Percentiles rank a stretch among this genome's conserved stretches.
These are phyloP conservation scores for Periconia sp. DNA, from an alignment of 2,329 filamentous ascomycete genomes.

Conservation along the genomic window DNA sequence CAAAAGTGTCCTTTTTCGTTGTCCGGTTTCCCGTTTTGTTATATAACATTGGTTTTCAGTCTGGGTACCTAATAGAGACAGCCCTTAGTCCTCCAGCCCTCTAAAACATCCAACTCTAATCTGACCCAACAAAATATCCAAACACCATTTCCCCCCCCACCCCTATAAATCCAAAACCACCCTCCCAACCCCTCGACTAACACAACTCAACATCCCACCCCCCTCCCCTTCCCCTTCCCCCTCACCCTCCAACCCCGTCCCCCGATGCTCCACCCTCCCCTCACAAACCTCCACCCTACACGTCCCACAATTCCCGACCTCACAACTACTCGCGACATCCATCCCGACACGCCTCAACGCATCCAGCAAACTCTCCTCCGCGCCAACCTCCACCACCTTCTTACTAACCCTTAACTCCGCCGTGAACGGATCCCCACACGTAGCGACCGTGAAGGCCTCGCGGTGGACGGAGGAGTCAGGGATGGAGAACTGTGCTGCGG, in stretches of 20 bases:
- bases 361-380: conserved; percentile 46
- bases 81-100: too few species aligned
- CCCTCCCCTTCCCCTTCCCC: conserved; percentile 16
- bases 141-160: neutral
- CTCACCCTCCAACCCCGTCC: conserved; percentile 42
- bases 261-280: conserved; percentile 45
- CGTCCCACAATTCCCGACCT: conserved; percentile 49
- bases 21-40: too few species aligned
- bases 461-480: conserved; percentile 58
- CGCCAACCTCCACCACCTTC: conserved; percentile 49
- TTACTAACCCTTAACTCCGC: conserved; percentile 52
- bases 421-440: conserved; percentile 62
- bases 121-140: neutral
- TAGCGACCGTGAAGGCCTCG: conserved; percentile 60
- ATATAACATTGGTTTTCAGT: too few species aligned
- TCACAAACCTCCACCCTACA: conserved; percentile 44
- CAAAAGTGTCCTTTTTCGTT: too few species aligned
- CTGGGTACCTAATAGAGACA: too few species aligned
- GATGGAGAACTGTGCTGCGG: conserved; percentile 49
- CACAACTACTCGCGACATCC: conserved; percentile 48
- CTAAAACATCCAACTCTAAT: too few species aligned
- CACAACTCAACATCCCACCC: conserved; percentile 41
- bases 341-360: conserved; percentile 47
- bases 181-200: conserved; percentile 37
- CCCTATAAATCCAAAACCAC: conserved; percentile 36